Conservation (phyloP, 1,284 basidiomycete species). For the Ceratobasidium sp. region DNA sequence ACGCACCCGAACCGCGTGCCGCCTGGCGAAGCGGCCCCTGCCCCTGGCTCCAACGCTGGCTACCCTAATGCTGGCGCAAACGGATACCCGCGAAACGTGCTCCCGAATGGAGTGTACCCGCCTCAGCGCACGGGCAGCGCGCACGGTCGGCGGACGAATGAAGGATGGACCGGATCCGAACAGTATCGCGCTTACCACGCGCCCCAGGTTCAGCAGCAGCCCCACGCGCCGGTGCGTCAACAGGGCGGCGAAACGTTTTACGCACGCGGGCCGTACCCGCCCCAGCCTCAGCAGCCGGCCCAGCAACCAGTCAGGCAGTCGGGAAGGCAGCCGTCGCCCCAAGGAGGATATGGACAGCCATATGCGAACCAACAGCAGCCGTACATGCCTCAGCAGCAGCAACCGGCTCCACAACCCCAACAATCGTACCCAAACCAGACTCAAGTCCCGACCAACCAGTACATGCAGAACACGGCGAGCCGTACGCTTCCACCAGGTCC, state of each 20-base stretch:
- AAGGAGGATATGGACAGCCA: neutral
- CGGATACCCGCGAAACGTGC: neutral
- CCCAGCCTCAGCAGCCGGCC: conserved; percentile 1
- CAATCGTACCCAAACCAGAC: neutral
- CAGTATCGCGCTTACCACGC: conserved; percentile 2
- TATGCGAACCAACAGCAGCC: neutral
- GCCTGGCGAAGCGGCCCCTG: neutral
- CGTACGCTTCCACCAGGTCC: conserved; percentile 20
- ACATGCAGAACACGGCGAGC: neutral
- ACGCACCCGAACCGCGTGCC: conserved; percentile 1
- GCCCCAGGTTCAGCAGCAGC: conserved; percentile 10
- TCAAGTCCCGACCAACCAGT: neutral
- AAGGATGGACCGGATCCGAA: neutral
- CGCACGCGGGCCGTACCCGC: neutral
- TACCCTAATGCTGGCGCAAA: neutral
- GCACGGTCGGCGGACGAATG: conserved; percentile 5
- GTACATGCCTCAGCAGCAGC: neutral
- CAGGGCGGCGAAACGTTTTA: conserved; percentile 13
- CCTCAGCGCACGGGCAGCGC: conserved; percentile 16
- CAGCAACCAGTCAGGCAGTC: conserved; percentile 12
- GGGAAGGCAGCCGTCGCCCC: conserved; percentile 29
- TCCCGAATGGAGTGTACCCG: neutral
- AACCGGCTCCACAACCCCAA: neutral
- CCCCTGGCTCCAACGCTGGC: neutral
- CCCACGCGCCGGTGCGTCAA: conserved; percentile 22